Percentiles rank a stretch among this genome's conserved stretches.
Conservation (phyloP, 2,329 filamentous ascomycete species). For the Exophiala dermatitidis region DNA sequence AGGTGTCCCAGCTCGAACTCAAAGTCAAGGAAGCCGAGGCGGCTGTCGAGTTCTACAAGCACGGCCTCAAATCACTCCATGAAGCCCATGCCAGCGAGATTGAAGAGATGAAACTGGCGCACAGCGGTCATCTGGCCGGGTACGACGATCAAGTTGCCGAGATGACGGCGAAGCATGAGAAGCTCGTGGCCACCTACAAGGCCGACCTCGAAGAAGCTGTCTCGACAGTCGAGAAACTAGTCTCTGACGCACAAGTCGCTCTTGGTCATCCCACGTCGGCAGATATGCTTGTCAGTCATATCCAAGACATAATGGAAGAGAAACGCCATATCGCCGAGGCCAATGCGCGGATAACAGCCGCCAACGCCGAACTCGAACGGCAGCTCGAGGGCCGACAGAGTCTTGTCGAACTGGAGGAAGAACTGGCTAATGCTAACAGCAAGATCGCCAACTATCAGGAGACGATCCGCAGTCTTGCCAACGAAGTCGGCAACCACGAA, state of each 20-base stretch:
- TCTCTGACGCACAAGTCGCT: conserved; percentile 20
- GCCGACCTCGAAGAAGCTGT: conserved; percentile 55
- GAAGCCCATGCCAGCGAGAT: conserved; percentile 34
- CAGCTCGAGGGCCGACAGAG: conserved; percentile 23
- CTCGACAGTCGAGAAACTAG: conserved; percentile 18
- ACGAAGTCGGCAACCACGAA: conserved; percentile 42
- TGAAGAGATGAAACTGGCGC: conserved; percentile 27
- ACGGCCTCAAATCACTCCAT: conserved; percentile 36
- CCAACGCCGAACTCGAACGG: conserved; percentile 25
- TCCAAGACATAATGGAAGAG: conserved; percentile 25
- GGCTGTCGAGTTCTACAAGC: conserved; percentile 47
- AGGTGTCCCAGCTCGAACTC: conserved; percentile 26
- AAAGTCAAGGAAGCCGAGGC: conserved; percentile 47
- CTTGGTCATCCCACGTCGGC: conserved; percentile 25
- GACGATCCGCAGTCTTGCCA: conserved; percentile 49
- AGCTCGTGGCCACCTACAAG: conserved; percentile 52
- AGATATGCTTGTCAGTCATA: conserved; percentile 27
- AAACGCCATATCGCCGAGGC: conserved; percentile 20
- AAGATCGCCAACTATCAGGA: conserved; percentile 43
- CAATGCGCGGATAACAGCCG: conserved; percentile 20
- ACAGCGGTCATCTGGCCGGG: conserved; percentile 29
- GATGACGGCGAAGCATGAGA: conserved; percentile 46
- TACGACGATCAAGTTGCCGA: conserved; percentile 35
- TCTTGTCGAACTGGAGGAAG: conserved; percentile 29
- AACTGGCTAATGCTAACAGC: conserved; percentile 35